Percentiles rank a stretch among this genome's conserved stretches.
These are phyloP conservation scores for Cylindrotheca closterium DNA, from an alignment of 108 stramenopile genomes.

Conservation along the genomic window DNA sequence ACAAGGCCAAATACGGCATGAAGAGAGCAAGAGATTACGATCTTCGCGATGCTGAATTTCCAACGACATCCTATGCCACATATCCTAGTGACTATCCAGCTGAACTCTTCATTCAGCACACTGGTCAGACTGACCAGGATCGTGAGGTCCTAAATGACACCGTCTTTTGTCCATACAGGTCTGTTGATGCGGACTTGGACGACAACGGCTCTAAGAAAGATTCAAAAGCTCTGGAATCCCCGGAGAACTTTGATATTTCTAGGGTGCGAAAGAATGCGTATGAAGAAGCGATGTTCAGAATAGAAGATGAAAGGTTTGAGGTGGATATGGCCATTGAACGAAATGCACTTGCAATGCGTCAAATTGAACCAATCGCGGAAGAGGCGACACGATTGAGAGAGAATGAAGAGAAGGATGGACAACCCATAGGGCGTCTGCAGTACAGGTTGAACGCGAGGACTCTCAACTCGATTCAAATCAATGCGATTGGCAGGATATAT, in stretches of 20 bases:
- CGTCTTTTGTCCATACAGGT: conserved; percentile 49
- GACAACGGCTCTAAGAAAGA: conserved; percentile 6
- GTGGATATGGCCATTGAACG: conserved; percentile 98
- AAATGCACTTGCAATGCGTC: conserved; percentile 80
- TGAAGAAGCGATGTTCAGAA: conserved; percentile 76
- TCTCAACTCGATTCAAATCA: conserved; percentile 73
- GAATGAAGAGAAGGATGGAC: conserved; percentile 83
- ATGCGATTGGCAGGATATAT: conserved; percentile 83
- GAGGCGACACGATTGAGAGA: conserved; percentile 77
- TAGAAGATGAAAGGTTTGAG: conserved; percentile 93
- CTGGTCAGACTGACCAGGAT: conserved; percentile 60
- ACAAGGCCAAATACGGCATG: conserved; percentile 72
- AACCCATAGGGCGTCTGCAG: conserved; percentile 83
- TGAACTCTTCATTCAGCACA: conserved; percentile 37
- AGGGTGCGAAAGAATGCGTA: conserved; percentile 60
- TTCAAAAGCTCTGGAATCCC: too few species aligned
- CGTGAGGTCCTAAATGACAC: conserved; percentile 49
- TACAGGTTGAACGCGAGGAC: conserved; percentile 67
- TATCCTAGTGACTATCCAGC: conserved; percentile 70
- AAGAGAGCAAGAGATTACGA: conserved; percentile 57
- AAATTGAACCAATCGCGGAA: conserved; percentile 91
- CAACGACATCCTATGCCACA: conserved; percentile 73
- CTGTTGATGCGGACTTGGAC: conserved; percentile 23
- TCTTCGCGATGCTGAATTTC: conserved; percentile 33
- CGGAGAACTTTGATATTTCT: conserved; percentile 62